Evolutionary conservation across 2,329 filamentous ascomycete genomes (phyloP), one percentile per base, ranked within the genome.

Genomic region (Ascomycota sp.): DNA sequence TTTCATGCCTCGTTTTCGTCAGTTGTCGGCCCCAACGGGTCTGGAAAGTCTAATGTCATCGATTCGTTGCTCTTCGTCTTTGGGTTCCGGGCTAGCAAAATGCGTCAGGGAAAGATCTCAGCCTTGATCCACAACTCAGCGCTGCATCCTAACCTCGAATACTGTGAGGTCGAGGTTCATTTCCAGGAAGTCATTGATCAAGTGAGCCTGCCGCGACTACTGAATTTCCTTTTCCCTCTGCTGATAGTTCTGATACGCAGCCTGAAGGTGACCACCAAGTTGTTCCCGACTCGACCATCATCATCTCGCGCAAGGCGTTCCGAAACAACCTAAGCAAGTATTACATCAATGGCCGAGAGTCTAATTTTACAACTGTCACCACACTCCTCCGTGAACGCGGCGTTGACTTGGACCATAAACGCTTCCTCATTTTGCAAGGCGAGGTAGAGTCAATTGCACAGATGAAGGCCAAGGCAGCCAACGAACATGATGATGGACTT

Each of bases 251-350:
- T 10, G 15, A 12, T 15, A 3, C 8, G 13, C 29, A 71, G 65
- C 75, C 80, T 8, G 73, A 64, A 11, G 82, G 82, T 28, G 71
- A 69, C 25, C 69, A 74, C 33, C 70, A 83, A 43, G 63, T 85
- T 10, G 70, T 95, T 28, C 80, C 83, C 24, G 66, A 89, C 44
- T 92, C 86, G 11, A 70, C 78, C 33, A 62, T 98, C 30, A 63
- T 94, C 35, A 78, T 98, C 39, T 94, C 89, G 7, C 73, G 89
- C 44, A 77, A 75, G 47, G 89, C 85, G 0, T 98, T 98, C 68
- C 89, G 83, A 51, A 98, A 95, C 56, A 98, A 95, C 53, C 76
- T 80, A 8, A 95, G 86, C 68, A 92, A 89, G 52, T 98, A 98
- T 56, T 95, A 92, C 55, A 91, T 98, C 58, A 82, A 98, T 46